phyloP scores from a whole-genome alignment of 2,329 filamentous ascomycete species.

The Colletotrichum cereale region DNA sequence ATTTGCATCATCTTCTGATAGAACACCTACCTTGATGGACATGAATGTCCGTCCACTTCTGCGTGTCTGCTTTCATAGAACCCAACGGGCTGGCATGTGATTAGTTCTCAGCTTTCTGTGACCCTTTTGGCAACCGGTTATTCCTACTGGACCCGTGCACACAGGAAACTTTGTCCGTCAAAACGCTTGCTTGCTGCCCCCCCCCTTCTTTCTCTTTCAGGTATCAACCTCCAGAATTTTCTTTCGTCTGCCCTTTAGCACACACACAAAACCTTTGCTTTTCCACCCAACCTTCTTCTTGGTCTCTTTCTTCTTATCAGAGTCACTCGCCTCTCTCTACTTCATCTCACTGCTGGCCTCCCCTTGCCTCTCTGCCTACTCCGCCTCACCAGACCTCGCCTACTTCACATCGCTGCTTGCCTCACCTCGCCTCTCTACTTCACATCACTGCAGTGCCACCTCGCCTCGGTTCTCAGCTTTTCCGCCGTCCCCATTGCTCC shows the following conservation, averaged over 20 bases:
- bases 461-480: not conserved
- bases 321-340: too few species aligned
- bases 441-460: not conserved
- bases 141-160: not conserved
- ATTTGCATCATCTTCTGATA: too few species aligned
- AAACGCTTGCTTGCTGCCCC: not conserved
- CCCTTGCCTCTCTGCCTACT: too few species aligned
- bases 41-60: too few species aligned
- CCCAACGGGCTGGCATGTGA: too few species aligned
- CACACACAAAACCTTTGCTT: not conserved
- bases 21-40: too few species aligned
- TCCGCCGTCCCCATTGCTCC: not conserved
- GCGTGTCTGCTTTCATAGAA: too few species aligned
- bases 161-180: not conserved
- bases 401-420: not conserved
- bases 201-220: not conserved
- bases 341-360: too few species aligned
- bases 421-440: not conserved
- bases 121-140: not conserved
- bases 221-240: not conserved
- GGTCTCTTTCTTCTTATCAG: not conserved
- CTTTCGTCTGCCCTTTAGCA: not conserved
- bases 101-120: not conserved
- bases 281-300: not conserved
- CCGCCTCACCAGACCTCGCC: not conserved